Evolutionary conservation across 805 yeast species (phyloP).

Genomic region (Tetrapisispora pingtungensis): DNA sequence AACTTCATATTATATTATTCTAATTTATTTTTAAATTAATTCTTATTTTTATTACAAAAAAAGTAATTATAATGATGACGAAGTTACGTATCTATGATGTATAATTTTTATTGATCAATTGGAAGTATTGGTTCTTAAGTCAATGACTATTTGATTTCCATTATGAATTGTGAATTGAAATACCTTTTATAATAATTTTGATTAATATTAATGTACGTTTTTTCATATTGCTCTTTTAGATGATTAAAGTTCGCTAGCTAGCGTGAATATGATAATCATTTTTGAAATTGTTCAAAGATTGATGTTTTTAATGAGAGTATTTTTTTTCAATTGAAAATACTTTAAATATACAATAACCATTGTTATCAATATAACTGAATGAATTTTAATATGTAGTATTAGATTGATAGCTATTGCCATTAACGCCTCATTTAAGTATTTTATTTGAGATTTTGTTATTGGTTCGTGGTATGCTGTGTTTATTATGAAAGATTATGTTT

Average conservation of each 20-base stretch:
- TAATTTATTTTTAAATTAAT: no score
- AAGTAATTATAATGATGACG: slow-evolving; percentile 2
- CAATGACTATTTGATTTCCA: neutral
- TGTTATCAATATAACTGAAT: neutral
- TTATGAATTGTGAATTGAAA: neutral
- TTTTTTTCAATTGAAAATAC: no score
- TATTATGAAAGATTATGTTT: slow-evolving; percentile 15
- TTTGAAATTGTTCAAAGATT: neutral
- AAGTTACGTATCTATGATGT: neutral
- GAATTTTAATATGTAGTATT: neutral
- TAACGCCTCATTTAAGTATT: slow-evolving; percentile 4
- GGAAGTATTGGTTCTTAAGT: neutral
- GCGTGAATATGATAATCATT: no score
- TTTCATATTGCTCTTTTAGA: neutral
- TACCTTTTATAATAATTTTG: neutral
- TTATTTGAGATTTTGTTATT: slow-evolving; percentile 5
- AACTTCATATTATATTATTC: no score
- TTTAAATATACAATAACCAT: neutral
- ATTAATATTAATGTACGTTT: neutral
- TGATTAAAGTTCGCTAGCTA: slow-evolving; percentile 1
- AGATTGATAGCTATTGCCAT: neutral
- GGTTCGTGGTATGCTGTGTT: slow-evolving; percentile 18
- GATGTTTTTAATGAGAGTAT: neutral
- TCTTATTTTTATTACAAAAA: neutral
- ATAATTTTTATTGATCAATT: neutral